Evolutionary conservation across 352 stramenopile genomes (phyloP).

Genomic region (Phytophthora meadii): DNA sequence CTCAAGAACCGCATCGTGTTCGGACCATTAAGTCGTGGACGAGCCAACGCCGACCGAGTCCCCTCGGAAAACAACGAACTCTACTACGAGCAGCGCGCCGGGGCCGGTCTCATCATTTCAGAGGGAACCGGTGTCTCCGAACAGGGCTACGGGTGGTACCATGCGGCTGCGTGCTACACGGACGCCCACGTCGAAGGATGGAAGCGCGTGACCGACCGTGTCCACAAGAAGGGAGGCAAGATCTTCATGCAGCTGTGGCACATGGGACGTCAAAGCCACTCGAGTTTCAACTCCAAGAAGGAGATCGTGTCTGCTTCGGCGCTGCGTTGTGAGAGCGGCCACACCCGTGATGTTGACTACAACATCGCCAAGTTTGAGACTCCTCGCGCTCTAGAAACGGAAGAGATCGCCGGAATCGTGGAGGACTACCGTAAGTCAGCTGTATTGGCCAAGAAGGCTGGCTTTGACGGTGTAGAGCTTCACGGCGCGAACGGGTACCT

Average conservation of each 20-base stretch:
- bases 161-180: conserved; percentile 45
- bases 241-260: conserved; percentile 91
- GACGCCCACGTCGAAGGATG: conserved; percentile 51
- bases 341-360: conserved; percentile 37
- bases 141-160: conserved; percentile 43
- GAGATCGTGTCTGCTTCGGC: conserved; percentile 58
- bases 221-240: conserved; percentile 79
- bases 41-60: conserved; percentile 33
- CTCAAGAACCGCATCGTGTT: conserved; percentile 67
- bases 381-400: conserved; percentile 60
- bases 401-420: conserved; percentile 74
- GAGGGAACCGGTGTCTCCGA: conserved; percentile 60
- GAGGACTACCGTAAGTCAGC: conserved; percentile 71
- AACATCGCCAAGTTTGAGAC: conserved; percentile 35
- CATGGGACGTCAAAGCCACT: conserved; percentile 66
- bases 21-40: conserved; percentile 55
- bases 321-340: conserved; percentile 21
- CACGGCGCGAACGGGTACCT: conserved; percentile 92
- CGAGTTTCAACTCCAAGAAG: conserved; percentile 52
- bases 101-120: conserved; percentile 68
- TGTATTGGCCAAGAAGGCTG: conserved; percentile 53
- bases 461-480: conserved; percentile 63
- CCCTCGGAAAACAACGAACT: conserved; percentile 56
- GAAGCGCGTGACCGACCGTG: conserved; percentile 63
- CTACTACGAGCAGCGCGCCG: conserved; percentile 71